Base-by-base conservation (phyloP, 495 filamentous ascomycete species). In the Neurospora tetraspora region DNA sequence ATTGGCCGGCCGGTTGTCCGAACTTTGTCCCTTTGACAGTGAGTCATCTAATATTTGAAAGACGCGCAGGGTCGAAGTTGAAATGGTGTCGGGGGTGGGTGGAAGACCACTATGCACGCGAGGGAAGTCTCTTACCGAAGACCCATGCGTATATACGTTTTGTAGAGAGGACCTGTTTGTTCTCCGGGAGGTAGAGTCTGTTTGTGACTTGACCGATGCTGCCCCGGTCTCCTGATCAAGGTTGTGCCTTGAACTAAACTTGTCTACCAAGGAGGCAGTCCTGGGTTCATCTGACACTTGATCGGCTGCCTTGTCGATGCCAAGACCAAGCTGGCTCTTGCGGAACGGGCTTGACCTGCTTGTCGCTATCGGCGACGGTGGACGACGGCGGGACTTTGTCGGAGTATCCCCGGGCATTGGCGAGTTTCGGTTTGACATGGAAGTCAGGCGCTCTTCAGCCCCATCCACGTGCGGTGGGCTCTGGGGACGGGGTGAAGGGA, bases 31-130 rank as follows among this genome's bases (percentile, higher is more conserved):
- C 14, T 72, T 71, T 9, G 78, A 75, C 23, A 80, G 47, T 36
- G 79, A 81, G 53, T 84, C 82, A 53, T 81, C 80, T 7, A 82
- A 83, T 68, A 77, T 77, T 36, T 82, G 75, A 65, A 75, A 82
- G 40, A 79, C 80, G 34, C 80, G 80, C 40, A 88, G 79, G 1
- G 85, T 86, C 16, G 82, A 83, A 4, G 85, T 86, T 6, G 85
- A 84, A 27, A 88, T 81, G 0, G 86, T 88, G 73, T 88, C 86
- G 1, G 86, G 86, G 3, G 86, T 88, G 10, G 86, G 86, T 47
- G 86, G 86, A 18, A 87, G 78, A 34, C 76, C 74, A 7, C 82
- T 80, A 9, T 74, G 74, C 42, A 76, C 78, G 23, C 39, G 71
- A 10, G 74, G 72, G 36, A 80, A 61, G 42, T 81, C 74, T 23